Percentiles rank a stretch among this genome's conserved stretches.
phyloP scores from a whole-genome alignment of 768 basidiomycete species.

The Russula sp. region DNA sequence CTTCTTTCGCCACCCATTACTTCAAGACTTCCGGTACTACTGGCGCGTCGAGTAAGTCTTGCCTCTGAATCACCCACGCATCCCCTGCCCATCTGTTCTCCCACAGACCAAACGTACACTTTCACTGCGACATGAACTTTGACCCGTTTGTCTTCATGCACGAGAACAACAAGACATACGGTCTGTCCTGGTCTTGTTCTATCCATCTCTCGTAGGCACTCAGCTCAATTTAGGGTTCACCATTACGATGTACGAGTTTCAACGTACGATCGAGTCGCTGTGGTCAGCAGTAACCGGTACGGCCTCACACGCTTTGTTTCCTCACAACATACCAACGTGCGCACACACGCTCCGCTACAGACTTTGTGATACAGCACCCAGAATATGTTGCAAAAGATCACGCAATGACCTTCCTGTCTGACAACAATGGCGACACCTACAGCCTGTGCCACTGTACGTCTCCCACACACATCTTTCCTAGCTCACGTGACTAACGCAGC shows the following conservation, averaged over 20 bases:
- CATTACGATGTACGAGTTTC: conserved; percentile 71
- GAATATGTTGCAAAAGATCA: conserved; percentile 57
- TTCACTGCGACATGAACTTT: conserved; percentile 68
- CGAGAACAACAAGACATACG: conserved; percentile 77
- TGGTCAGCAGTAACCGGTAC: conserved; percentile 71
- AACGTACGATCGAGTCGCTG: conserved; percentile 71
- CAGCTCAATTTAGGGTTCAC: conserved; percentile 54
- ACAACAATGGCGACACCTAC: conserved; percentile 63
- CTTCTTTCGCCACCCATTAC: conserved; percentile 76
- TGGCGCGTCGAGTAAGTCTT: conserved; percentile 79
- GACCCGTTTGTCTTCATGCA: conserved; percentile 75
- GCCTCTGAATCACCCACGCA: not conserved
- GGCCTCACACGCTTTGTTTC: not conserved
- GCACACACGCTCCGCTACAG: conserved; percentile 32
- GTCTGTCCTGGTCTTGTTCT: conserved; percentile 31
- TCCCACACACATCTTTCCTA: not conserved
- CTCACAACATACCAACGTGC: conserved; percentile 21
- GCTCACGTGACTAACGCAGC: not conserved
- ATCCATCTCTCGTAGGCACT: not conserved
- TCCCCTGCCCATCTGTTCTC: not conserved
- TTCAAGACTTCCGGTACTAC: conserved; percentile 77
- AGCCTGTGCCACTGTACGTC: conserved; percentile 70
- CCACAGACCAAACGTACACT: conserved; percentile 64
- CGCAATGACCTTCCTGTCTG: conserved; percentile 65
- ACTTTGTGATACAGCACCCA: conserved; percentile 60